A percentile compares a stretch with the other conserved stretches of the same genome.
Conservation (phyloP, 257 asterid species). For the Gynochthodes officinalis region DNA sequence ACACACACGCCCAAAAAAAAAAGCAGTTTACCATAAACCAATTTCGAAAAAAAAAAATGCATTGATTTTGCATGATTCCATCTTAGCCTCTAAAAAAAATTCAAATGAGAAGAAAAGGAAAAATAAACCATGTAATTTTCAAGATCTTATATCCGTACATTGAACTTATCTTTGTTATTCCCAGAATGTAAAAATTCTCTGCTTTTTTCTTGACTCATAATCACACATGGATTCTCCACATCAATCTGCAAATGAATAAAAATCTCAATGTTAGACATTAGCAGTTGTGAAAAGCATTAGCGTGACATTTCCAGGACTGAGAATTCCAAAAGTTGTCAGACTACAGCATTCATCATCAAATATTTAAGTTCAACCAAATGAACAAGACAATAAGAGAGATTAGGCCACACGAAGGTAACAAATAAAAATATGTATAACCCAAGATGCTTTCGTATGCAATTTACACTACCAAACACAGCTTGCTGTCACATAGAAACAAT, state of each 20-base stretch:
- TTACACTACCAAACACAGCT: not conserved
- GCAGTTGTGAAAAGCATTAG: not conserved
- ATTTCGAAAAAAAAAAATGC: not conserved
- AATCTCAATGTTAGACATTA: not conserved
- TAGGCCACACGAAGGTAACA: not conserved
- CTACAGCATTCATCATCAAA: not conserved
- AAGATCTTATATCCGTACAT: constrained; percentile 35
- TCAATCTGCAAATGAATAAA: constrained; percentile 64
- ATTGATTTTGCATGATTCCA: not conserved
- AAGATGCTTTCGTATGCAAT: not conserved
- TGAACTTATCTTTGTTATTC: constrained; percentile 81
- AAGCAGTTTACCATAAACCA: not conserved
- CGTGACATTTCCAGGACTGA: not conserved
- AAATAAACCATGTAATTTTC: not conserved
- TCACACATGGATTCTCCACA: constrained; percentile 95
- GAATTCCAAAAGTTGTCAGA: not conserved
- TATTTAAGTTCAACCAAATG: not conserved
- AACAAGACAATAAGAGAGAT: not conserved
- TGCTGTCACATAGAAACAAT: not conserved
- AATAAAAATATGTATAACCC: not conserved
- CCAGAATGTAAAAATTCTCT: constrained; percentile 95
- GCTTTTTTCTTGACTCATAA: constrained; percentile 98
- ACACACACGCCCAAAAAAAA: constrained; percentile 20
- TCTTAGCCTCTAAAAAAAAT: not conserved
- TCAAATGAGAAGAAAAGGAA: not conserved